Percentiles rank a stretch among this genome's conserved stretches.
Evolutionary conservation across 495 filamentous ascomycete species (phyloP).

Genomic region (Bombardia bombarda): DNA sequence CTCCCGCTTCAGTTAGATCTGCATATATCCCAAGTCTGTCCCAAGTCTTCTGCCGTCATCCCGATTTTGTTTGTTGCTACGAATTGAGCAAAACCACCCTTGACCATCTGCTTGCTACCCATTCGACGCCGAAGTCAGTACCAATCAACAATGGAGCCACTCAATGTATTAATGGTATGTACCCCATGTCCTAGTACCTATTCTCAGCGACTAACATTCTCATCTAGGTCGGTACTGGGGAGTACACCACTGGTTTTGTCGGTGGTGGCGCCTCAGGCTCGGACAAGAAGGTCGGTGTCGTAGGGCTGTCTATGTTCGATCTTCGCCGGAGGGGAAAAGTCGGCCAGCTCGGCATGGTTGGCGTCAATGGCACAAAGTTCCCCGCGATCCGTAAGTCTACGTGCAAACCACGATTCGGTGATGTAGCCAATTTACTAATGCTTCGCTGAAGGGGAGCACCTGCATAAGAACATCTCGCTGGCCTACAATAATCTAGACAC

Average conservation of each 20-base stretch:
- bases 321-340: constrained; percentile 83
- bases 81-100: no score
- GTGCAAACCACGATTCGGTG: background rate
- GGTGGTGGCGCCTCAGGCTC: constrained; percentile 67
- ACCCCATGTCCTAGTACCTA: background rate
- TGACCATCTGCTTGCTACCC: no score
- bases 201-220: constrained; percentile 7
- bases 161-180: constrained; percentile 80
- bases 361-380: constrained; percentile 79
- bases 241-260: constrained; percentile 92
- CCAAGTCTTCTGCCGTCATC: no score
- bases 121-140: background rate
- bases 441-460: constrained; percentile 59
- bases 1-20: no score
- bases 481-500: constrained; percentile 84
- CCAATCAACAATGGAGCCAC: constrained; percentile 53
- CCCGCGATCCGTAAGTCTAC: constrained; percentile 70
- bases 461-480: constrained; percentile 78
- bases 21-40: no score
- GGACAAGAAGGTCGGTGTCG: constrained; percentile 91
- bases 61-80: no score
- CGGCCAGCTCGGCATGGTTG: constrained; percentile 79
- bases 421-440: background rate
- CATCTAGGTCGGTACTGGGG: constrained; percentile 71
- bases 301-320: constrained; percentile 85